Percentiles rank a stretch among this genome's conserved stretches.
Conservation (phyloP, 2,329 filamentous ascomycete species). For the Pezicula radicicola region DNA sequence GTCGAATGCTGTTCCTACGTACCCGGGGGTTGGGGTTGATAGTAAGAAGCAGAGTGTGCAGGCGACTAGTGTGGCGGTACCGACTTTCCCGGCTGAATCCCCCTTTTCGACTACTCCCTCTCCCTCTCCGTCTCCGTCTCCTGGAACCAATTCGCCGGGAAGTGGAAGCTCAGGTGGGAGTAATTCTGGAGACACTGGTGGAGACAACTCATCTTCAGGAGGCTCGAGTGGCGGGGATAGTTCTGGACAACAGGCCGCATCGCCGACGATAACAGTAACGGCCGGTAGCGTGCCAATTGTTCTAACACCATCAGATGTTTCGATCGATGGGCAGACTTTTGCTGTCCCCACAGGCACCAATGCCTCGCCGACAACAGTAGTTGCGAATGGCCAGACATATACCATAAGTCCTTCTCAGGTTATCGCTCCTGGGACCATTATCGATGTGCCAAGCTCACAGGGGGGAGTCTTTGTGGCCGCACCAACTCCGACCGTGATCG, state of each 20-base stretch:
- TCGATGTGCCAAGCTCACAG: conserved; percentile 15
- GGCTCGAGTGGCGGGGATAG: no score
- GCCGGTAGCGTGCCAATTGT: conserved; percentile 17
- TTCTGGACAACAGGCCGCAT: background rate
- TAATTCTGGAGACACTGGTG: no score
- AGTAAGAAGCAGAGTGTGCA: background rate
- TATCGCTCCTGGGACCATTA: conserved; percentile 14
- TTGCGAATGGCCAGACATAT: conserved; percentile 22
- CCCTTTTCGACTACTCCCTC: background rate
- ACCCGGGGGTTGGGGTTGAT: conserved; percentile 1
- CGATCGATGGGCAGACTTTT: conserved; percentile 20
- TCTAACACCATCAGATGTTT: conserved; percentile 14
- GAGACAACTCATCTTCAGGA: no score
- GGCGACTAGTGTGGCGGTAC: background rate
- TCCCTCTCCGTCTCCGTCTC: background rate
- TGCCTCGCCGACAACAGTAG: conserved; percentile 2
- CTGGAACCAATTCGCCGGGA: no score
- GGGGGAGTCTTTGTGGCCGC: conserved; percentile 7
- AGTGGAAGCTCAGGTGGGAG: no score
- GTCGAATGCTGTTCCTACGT: conserved; percentile 7
- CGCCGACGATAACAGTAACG: conserved; percentile 6
- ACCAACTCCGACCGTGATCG: conserved; percentile 13
- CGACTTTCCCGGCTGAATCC: background rate
- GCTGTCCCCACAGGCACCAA: conserved; percentile 5
- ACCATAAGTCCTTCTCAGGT: conserved; percentile 23